Conservation (phyloP, 2,329 filamentous ascomycete genomes). For the Clarireedia homoeocarpa region DNA sequence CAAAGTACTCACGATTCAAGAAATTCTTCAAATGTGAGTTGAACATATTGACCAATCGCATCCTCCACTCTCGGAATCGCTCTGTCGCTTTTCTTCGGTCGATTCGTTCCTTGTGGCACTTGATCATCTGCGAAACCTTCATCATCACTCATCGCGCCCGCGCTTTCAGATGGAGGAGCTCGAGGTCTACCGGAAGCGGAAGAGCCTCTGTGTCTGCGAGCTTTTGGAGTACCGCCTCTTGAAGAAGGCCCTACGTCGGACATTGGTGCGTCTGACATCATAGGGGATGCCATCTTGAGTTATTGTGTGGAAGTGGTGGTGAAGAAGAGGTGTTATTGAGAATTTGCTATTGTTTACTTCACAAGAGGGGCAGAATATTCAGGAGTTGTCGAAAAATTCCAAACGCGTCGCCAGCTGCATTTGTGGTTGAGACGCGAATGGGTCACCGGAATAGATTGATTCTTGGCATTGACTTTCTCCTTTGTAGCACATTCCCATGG, state of each 20-base stretch:
- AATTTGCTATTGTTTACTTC: slow-evolving; percentile 8
- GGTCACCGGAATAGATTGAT: slow-evolving; percentile 22
- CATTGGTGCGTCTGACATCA: slow-evolving; percentile 27
- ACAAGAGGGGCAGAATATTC: slow-evolving; percentile 19
- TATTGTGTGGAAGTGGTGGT: slow-evolving; percentile 7
- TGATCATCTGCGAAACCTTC: slow-evolving; percentile 59
- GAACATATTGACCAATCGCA: slow-evolving; percentile 64
- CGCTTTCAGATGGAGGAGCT: slow-evolving; percentile 52
- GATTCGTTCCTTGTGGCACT: slow-evolving; percentile 45
- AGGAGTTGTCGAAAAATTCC: slow-evolving; percentile 13
- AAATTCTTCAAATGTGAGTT: slow-evolving; percentile 71
- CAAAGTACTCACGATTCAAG: slow-evolving; percentile 56
- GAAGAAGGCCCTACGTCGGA: slow-evolving; percentile 13
- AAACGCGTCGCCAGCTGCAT: slow-evolving; percentile 7
- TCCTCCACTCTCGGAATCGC: slow-evolving; percentile 68
- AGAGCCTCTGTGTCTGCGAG: slow-evolving; percentile 22
- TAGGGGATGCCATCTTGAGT: slow-evolving; percentile 27
- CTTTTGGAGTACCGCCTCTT: slow-evolving; percentile 22
- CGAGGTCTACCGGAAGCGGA: slow-evolving; percentile 25
- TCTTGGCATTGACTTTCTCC: background rate
- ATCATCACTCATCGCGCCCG: slow-evolving; percentile 53
- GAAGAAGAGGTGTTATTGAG: slow-evolving; percentile 13
- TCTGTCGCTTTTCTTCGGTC: slow-evolving; percentile 34
- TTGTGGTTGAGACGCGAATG: slow-evolving; percentile 16
- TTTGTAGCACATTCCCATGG: background rate